Percentiles rank a stretch among this genome's conserved stretches.
Conservation (phyloP, 345 rosid genomes). For the Salix viminalis region DNA sequence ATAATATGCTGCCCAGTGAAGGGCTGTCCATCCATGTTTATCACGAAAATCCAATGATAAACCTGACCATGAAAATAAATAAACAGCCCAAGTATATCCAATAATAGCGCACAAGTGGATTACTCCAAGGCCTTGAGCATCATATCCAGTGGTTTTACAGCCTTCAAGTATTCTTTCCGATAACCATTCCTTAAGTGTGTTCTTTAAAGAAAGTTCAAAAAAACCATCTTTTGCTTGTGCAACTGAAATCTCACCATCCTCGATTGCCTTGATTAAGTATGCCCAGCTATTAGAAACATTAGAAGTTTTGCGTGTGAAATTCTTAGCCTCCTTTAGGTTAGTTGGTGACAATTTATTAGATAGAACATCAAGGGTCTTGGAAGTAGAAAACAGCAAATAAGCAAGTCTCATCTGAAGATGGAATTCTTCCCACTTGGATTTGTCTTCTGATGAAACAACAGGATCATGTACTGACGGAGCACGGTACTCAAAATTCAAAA, state of each 20-base stretch:
- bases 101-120: conserved; percentile 87
- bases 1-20: conserved; percentile 93
- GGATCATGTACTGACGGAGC: conserved; percentile 31
- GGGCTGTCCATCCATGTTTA: conserved; percentile 95
- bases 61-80: conserved; percentile 68
- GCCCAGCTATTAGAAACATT: conserved; percentile 59
- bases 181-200: conserved; percentile 77
- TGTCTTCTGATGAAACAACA: conserved; percentile 38
- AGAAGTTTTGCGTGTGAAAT: conserved; percentile 46
- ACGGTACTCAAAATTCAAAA: conserved; percentile 68
- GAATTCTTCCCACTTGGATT: conserved; percentile 62
- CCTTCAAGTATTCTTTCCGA: conserved; percentile 73
- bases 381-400: conserved; percentile 65
- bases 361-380: conserved; percentile 53
- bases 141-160: conserved; percentile 51
- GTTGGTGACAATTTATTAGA: conserved; percentile 47
- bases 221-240: conserved; percentile 60
- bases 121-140: conserved; percentile 74
- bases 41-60: conserved; percentile 80
- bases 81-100: conserved; percentile 83
- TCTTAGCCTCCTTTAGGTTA: conserved; percentile 58
- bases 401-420: conserved; percentile 73
- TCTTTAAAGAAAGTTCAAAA: conserved; percentile 69
- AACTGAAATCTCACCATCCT: conserved; percentile 41
- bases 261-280: conserved; percentile 57